A percentile compares a stretch with the other conserved stretches of the same genome.
Conservation (phyloP, 257 asterid genomes). For the Verbena officinalis region DNA sequence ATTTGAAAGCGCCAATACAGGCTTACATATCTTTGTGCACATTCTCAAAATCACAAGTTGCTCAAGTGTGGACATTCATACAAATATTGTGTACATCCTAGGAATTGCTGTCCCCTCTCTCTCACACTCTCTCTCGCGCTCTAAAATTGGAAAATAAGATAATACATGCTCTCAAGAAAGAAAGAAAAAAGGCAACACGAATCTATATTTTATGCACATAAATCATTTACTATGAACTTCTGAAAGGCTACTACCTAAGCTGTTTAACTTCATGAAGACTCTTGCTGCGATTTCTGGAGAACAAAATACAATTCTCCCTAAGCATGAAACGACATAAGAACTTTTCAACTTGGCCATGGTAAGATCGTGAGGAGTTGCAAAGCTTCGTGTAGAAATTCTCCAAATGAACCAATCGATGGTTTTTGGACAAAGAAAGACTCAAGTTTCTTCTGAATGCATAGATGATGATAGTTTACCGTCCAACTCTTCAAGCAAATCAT, state of each 20-base stretch:
- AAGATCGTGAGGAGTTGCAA: constrained; percentile 17
- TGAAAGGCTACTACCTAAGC: constrained; percentile 19
- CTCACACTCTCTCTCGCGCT: constrained; percentile 15
- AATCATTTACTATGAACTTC: constrained; percentile 26
- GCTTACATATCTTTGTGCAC: neutral
- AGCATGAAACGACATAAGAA: constrained; percentile 4
- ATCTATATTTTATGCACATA: constrained; percentile 38
- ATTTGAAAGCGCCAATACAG: neutral
- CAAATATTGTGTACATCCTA: constrained; percentile 34
- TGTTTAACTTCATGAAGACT: constrained; percentile 23
- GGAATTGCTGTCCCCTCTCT: constrained; percentile 15
- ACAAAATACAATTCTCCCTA: constrained; percentile 23
- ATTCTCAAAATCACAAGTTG: neutral
- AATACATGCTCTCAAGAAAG: constrained; percentile 27
- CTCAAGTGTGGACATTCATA: constrained; percentile 11
- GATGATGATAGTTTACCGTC: constrained; percentile 66
- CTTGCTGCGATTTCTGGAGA: constrained; percentile 24
- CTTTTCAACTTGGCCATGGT: constrained; percentile 22
- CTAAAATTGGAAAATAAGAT: constrained; percentile 29
- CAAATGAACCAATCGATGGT: constrained; percentile 8
- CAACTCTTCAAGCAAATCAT: constrained; percentile 85
- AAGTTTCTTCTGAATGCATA: constrained; percentile 47
- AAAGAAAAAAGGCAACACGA: constrained; percentile 14
- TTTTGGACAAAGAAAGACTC: constrained; percentile 38
- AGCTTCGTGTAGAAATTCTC: constrained; percentile 16